Base-by-base conservation (phyloP, 1,284 basidiomycete species). In the Fistulina hepatica region DNA sequence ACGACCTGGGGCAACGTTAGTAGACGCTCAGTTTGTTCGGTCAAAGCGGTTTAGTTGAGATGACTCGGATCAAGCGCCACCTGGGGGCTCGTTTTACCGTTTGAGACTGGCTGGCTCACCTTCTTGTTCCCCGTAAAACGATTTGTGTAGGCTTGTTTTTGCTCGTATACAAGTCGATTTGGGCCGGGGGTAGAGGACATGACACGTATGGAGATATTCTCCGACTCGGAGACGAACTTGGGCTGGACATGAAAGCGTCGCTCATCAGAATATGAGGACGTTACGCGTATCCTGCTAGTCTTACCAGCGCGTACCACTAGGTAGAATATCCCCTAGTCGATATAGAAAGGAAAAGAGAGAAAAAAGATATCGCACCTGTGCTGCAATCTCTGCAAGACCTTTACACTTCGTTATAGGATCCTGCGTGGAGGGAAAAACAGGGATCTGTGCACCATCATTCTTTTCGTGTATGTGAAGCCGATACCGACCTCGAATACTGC, bases 301-400 rank as follows among this genome's bases (percentile, higher is more conserved):
- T 31, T 44, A 76, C 76, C 62, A 80, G 56, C 10, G 69, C 71
- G 58, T 71, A 79, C 70, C 72, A 78, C 65, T 80, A 53, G 2
- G 42, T 42, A 32, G 12, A 26, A 37, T 35, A 27, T 41, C 5
- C n/a, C n/a, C 28, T 39, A 30, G 24, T 34, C 13, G 44, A 31
- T 24, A 42, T 19, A 30, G 23, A 25, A 36, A 27, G 3, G 37
- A 12, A 17, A 8, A 8, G 7, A 15, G 13, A 27, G 4, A 2
- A 19, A 43, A 38, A 36, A 33, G 33, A 30, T 20, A 12, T 55
- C 64, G 44, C 45, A 71, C 73, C 62, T 73, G 73, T 13, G 76
- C 58, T 15, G 66, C 67, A 50, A 71, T 74, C 49, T 79, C 63
- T 21, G 57, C 48, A 41, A 64, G 67, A 3, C 75, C 75, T 32